A percentile compares a stretch with the other conserved stretches of the same genome.
These are phyloP conservation scores for Talaromyces sp. DNA, from an alignment of 2,329 filamentous ascomycete species.

Conservation along the genomic window DNA sequence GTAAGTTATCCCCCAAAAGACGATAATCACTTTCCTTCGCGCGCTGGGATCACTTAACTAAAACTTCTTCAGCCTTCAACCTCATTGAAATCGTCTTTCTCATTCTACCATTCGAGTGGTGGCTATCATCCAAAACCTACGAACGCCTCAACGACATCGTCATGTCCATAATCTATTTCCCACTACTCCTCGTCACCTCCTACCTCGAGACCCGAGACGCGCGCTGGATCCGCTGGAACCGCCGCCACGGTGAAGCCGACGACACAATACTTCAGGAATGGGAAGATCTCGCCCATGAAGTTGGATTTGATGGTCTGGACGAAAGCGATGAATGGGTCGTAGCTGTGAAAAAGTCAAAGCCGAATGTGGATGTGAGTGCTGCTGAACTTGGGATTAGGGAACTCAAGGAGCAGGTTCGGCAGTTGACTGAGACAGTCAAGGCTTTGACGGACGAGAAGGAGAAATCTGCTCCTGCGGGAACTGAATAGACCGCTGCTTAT, in stretches of 20 bases:
- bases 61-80: constrained; percentile 61
- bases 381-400: constrained; percentile 60
- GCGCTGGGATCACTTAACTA: neutral
- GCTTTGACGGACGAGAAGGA: constrained; percentile 43
- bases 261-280: constrained; percentile 88
- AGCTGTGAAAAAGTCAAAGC: constrained; percentile 67
- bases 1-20: constrained; percentile 26
- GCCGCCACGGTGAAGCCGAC: constrained; percentile 75
- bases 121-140: constrained; percentile 71
- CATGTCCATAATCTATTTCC: constrained; percentile 81
- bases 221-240: constrained; percentile 63
- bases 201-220: constrained; percentile 64
- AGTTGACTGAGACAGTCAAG: constrained; percentile 59
- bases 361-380: constrained; percentile 75
- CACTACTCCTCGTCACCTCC: constrained; percentile 73
- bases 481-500: neutral
- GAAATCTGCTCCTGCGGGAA: neutral
- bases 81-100: constrained; percentile 80
- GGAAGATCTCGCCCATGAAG: constrained; percentile 67
- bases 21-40: neutral
- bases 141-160: constrained; percentile 80
- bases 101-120: constrained; percentile 86
- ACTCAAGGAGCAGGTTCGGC: constrained; percentile 50
- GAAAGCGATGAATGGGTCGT: constrained; percentile 71
- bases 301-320: constrained; percentile 64